phyloP scores from a whole-genome alignment of 2,329 filamentous ascomycete genomes.

The Ampelomyces quisqualis region DNA sequence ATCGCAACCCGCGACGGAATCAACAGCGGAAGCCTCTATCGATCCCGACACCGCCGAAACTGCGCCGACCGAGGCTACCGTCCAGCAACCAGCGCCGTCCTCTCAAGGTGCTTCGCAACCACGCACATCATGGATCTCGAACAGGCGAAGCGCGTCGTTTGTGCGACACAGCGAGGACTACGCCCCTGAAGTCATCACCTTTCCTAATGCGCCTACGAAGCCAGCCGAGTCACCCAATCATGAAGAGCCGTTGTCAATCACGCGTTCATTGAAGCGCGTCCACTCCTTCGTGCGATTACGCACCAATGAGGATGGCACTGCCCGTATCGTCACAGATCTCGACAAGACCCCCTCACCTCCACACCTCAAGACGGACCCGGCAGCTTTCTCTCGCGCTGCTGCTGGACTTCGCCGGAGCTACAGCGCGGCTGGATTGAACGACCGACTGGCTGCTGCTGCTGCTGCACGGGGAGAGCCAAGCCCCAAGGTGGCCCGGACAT shows the following conservation, averaged over 20 bases:
- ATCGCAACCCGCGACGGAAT: constrained; percentile 20
- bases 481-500: constrained; percentile 50
- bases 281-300: constrained; percentile 70
- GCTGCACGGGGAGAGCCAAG: constrained; percentile 31
- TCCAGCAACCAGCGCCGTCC: constrained; percentile 33
- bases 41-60: constrained; percentile 28
- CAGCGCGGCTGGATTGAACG: constrained; percentile 59
- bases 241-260: constrained; percentile 46
- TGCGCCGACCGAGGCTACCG: constrained; percentile 29
- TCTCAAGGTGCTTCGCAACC: constrained; percentile 36
- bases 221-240: constrained; percentile 47
- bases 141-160: constrained; percentile 49
- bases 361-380: constrained; percentile 53
- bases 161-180: constrained; percentile 39
- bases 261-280: constrained; percentile 41
- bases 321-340: constrained; percentile 73
- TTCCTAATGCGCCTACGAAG: constrained; percentile 26
- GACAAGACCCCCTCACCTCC: constrained; percentile 69
- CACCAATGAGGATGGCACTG: constrained; percentile 84
- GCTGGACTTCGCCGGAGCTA: constrained; percentile 68
- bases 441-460: constrained; percentile 34
- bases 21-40: constrained; percentile 22
- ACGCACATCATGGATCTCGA: constrained; percentile 48
- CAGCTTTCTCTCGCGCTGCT: constrained; percentile 40
- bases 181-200: constrained; percentile 32